Base-by-base conservation (phyloP, 345 rosid species). In the Trapa incisa region DNA sequence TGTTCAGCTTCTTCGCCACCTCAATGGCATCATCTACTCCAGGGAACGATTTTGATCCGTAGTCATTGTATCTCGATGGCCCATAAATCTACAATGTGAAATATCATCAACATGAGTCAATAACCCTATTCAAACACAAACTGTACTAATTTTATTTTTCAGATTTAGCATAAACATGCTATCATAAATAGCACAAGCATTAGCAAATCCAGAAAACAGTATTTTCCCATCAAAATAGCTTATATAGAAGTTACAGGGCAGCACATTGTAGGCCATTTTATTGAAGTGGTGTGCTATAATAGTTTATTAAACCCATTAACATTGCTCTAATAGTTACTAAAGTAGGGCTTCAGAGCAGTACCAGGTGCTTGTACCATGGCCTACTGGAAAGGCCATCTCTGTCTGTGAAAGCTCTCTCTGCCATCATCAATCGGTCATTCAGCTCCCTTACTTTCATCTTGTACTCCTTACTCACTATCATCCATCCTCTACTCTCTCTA, bases 281-380 rank as follows among this genome's bases (percentile, higher is more conserved):
- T 22, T 22, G 29, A 22, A 22, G 29, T 22, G 29, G 29, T 22
- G 29, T 22, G 29, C 29, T 22, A 22, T 22, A 22, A 22, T 22
- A 22, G 29, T 22, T 22, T 22, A 22, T 22, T 22, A 22, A 22
- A 22, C 29, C 29, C 29, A 22, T 22, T 22, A 13, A 50, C 7
- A 41, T 41, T 41, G 43, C 7, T 41, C 0, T 8, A 41, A 4
- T 3, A 41, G 43, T 41, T 41, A 41, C 43, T 41, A 41, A 41
- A 41, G 6, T 41, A 22, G 29, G 29, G 29, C 29, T 22, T 38
- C 8, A 48, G 15, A 57, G 35, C 45, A 79, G 36, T 79, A 89
- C 89, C 84, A 91, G 75, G 72, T 91, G 96, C 81, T 87, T 87
- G 75, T 79, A 80, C 96, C 96, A 89, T 64, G 85, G 38, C 68